A percentile compares a stretch with the other conserved stretches of the same genome.
Conservation (phyloP, 2,329 filamentous ascomycete species). For the Alternaria sp. region DNA sequence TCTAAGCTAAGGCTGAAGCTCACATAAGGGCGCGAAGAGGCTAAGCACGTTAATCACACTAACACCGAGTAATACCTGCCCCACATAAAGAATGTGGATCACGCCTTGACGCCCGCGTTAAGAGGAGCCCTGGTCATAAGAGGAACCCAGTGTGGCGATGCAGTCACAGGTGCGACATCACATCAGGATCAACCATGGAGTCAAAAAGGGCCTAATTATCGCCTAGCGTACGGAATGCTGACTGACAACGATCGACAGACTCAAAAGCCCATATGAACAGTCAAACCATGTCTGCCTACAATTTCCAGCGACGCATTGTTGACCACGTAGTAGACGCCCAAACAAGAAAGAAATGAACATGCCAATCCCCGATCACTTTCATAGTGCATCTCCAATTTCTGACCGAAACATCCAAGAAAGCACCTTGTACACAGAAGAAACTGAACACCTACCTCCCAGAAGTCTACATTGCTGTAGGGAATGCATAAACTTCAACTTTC, state of each 20-base stretch:
- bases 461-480: too few relatives aligned
- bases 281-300: not conserved
- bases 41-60: not conserved
- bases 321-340: not conserved
- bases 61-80: not conserved
- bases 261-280: not conserved
- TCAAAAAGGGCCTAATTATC: not conserved
- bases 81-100: not conserved
- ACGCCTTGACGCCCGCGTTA: not conserved
- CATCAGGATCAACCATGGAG: not conserved
- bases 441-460: too few relatives aligned
- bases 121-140: not conserved
- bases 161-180: not conserved
- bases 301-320: not conserved
- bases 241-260: not conserved
- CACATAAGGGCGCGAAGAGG: not conserved
- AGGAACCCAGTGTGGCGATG: not conserved
- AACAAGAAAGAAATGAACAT: not conserved
- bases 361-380: not conserved
- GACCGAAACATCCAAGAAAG: not conserved
- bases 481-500: too few relatives aligned
- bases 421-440: too few relatives aligned
- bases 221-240: not conserved
- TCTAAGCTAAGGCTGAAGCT: constrained; percentile 2
- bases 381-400: not conserved